Conservation (phyloP, 73 alveolate genomes). For the Stentor coeruleus region DNA sequence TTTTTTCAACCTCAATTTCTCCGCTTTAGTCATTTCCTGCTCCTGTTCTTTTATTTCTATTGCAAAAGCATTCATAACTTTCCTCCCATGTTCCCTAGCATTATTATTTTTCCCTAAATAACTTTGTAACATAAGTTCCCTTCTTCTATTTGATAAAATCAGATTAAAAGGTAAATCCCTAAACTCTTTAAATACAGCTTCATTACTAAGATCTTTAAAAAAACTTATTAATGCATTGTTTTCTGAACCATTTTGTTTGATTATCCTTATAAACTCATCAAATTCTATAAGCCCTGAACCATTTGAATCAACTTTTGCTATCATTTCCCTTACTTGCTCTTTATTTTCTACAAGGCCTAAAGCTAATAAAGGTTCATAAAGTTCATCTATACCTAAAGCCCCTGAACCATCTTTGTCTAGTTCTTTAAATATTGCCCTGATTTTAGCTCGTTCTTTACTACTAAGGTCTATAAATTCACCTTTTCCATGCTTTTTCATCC, state of each 20-base stretch:
- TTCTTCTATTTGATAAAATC: conserved; percentile 6
- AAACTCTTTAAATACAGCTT: not conserved
- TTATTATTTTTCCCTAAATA: not conserved
- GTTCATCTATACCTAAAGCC: conserved; percentile 28
- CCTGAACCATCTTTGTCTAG: conserved; percentile 28
- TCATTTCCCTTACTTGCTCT: conserved; percentile 20
- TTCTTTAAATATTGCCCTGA: conserved; percentile 6
- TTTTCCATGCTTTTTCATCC: conserved; percentile 19
- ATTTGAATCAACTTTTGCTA: conserved; percentile 2
- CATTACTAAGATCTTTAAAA: conserved; percentile 23
- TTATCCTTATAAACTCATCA: conserved; percentile 21
- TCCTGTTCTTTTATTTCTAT: not conserved
- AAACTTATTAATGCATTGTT: not conserved
- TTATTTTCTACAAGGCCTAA: conserved; percentile 24
- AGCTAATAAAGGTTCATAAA: conserved; percentile 26
- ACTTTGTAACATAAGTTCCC: conserved; percentile 23
- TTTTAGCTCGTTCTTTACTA: not conserved
- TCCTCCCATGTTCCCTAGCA: not conserved
- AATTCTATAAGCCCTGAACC: conserved; percentile 28
- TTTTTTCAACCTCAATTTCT: not conserved
- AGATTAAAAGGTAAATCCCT: conserved; percentile 12
- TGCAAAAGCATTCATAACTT: conserved; percentile 19
- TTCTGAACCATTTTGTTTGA: not conserved
- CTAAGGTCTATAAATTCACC: conserved; percentile 12
- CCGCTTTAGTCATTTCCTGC: not conserved